Evolutionary conservation across 495 filamentous ascomycete genomes (phyloP).

Genomic region (Neurospora cerealis): DNA sequence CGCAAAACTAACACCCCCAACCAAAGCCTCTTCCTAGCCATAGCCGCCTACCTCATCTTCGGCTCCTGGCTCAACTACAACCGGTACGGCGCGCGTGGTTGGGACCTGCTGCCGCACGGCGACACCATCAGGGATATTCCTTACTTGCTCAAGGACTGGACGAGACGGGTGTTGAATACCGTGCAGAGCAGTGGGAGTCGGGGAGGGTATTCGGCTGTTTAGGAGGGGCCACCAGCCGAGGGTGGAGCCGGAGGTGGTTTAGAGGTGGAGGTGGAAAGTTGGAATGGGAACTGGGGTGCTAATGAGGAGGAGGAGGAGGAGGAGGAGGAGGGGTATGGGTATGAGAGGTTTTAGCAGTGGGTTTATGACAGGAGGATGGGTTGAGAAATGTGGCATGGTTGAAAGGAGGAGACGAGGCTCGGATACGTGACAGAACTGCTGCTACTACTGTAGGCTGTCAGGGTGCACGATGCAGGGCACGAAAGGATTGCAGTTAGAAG

Average conservation of each 20-base stretch:
- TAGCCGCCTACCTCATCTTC: conserved; percentile 91
- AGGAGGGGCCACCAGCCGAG: conserved; percentile 3
- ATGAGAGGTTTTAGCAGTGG: conserved; percentile 28
- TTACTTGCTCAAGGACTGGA: conserved; percentile 86
- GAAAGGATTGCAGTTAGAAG: neutral
- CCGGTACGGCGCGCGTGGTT: conserved; percentile 86
- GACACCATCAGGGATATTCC: conserved; percentile 88
- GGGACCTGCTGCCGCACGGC: conserved; percentile 89
- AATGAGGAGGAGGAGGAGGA: conserved; percentile 8
- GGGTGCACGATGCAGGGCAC: neutral
- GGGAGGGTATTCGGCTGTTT: conserved; percentile 93
- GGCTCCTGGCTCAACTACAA: conserved; percentile 99
- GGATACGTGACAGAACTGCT: neutral
- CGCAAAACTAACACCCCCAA: neutral
- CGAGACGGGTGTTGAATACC: conserved; percentile 64
- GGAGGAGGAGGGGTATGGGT: conserved; percentile 16
- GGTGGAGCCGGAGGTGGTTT: conserved; percentile 2
- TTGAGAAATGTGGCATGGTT: neutral
- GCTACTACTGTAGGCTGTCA: neutral
- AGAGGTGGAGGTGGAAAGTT: neutral
- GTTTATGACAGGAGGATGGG: conserved; percentile 5
- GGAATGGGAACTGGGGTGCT: neutral
- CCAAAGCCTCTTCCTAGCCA: conserved; percentile 66
- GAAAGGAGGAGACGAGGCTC: neutral
- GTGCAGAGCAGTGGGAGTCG: conserved; percentile 70